These are phyloP conservation scores for Clonostachys rhizophaga DNA, from an alignment of 2,329 filamentous ascomycete genomes.

Conservation along the genomic window DNA sequence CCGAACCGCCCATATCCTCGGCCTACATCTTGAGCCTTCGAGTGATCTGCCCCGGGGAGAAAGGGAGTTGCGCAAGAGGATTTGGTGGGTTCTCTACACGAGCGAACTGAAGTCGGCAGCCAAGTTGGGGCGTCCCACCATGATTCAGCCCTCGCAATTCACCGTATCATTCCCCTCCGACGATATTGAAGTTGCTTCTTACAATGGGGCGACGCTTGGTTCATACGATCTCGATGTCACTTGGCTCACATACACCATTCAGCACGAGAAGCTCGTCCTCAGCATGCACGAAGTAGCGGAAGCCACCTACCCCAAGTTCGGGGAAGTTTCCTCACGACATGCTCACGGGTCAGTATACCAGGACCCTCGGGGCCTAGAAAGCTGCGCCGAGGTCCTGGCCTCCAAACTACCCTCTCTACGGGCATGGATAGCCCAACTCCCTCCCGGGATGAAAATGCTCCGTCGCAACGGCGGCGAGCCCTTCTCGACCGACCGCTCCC, in stretches of 20 bases:
- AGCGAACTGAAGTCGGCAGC: constrained; percentile 40
- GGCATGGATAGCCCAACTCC: constrained; percentile 20
- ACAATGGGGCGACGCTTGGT: constrained; percentile 7
- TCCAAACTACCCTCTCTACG: constrained; percentile 21
- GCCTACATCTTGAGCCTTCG: constrained; percentile 40
- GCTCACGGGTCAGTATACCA: constrained; percentile 8
- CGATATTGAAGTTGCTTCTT: constrained; percentile 5
- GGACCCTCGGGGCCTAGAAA: constrained; percentile 13
- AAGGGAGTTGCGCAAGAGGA: constrained; percentile 37
- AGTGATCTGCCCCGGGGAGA: constrained; percentile 18
- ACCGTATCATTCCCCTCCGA: constrained; percentile 26
- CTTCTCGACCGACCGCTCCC: constrained; percentile 29
- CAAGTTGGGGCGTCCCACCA: constrained; percentile 40
- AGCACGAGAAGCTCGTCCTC: constrained; percentile 7
- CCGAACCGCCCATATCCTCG: constrained; percentile 38
- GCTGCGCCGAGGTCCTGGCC: constrained; percentile 15
- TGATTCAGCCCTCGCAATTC: constrained; percentile 20
- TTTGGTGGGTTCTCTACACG: constrained; percentile 48
- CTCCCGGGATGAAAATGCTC: constrained; percentile 26
- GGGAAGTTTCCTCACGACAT: neutral
- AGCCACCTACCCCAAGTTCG: constrained; percentile 17
- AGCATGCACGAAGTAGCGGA: constrained; percentile 15
- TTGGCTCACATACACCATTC: constrained; percentile 12
- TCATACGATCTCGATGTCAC: constrained; percentile 8
- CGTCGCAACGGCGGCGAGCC: constrained; percentile 23